Evolutionary conservation across 768 basidiomycete genomes (phyloP).

Genomic region (Crassisporium funariophilum): DNA sequence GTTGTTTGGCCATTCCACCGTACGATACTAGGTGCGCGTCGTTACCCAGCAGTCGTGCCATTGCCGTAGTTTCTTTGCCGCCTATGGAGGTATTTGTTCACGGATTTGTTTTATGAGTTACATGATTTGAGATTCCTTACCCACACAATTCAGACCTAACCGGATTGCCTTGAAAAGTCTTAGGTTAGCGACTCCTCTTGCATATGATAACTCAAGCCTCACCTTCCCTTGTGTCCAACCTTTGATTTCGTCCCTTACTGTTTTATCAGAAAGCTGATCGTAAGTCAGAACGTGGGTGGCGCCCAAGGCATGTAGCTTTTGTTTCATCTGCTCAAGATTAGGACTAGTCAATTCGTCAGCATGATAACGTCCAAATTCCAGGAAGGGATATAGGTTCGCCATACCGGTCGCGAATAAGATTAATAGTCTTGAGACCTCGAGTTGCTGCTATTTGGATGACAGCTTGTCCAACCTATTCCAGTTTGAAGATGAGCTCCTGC

Average conservation of each 20-base stretch:
- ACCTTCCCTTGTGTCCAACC: conserved; percentile 69
- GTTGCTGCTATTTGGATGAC: conserved; percentile 85
- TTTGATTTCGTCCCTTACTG: conserved; percentile 54
- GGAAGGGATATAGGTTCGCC: conserved; percentile 10
- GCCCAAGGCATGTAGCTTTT: conserved; percentile 59
- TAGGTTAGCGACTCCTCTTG: no score
- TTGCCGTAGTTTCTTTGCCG: conserved; percentile 66
- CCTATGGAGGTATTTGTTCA: conserved; percentile 28
- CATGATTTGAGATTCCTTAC: conserved; percentile 24
- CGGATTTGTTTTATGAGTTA: not conserved
- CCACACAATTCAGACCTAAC: conserved; percentile 55
- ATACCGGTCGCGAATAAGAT: conserved; percentile 76
- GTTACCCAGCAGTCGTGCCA: conserved; percentile 67
- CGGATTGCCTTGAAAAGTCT: conserved; percentile 37
- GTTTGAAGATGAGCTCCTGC: not conserved
- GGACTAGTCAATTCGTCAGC: conserved; percentile 42
- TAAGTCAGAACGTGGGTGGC: conserved; percentile 81
- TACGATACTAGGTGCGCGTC: conserved; percentile 82
- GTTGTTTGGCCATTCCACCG: conserved; percentile 88
- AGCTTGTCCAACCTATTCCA: conserved; percentile 73
- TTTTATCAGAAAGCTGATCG: conserved; percentile 65
- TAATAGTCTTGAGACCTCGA: conserved; percentile 74
- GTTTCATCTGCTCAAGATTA: conserved; percentile 50
- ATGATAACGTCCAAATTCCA: not conserved
- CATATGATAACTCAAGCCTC: conserved; percentile 7